Evolutionary conservation across 306 rosid genomes (phyloP).

Genomic region (Cucurbita maxima): DNA sequence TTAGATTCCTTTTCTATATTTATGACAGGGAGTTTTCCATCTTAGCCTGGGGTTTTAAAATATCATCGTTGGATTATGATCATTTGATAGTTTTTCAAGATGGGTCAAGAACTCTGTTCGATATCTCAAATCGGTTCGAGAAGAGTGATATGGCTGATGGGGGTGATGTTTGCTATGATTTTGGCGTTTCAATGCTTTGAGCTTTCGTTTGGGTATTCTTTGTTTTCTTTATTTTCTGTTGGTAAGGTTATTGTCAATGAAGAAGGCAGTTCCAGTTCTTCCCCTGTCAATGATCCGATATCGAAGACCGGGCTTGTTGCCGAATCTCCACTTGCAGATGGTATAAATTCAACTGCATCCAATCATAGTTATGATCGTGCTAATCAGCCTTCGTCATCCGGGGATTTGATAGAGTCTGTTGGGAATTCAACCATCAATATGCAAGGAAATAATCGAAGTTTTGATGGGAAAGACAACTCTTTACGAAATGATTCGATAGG

Average conservation of each 20-base stretch:
- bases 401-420: slow-evolving; percentile 12
- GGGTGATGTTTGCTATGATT: slow-evolving; percentile 35
- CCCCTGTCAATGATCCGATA: slow-evolving; percentile 14
- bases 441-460: slow-evolving; percentile 12
- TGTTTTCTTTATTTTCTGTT: slow-evolving; percentile 25
- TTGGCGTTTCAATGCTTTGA: slow-evolving; percentile 36
- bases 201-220: slow-evolving; percentile 27
- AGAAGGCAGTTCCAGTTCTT: slow-evolving; percentile 14
- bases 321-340: slow-evolving; percentile 6
- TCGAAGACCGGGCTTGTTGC: slow-evolving; percentile 10
- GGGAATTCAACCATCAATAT: slow-evolving; percentile 11
- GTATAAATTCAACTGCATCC: slow-evolving; percentile 18
- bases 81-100: slow-evolving; percentile 13
- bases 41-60: too few relatives aligned
- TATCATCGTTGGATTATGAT: too few relatives aligned
- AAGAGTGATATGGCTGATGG: slow-evolving; percentile 39
- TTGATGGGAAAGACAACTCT: too few relatives aligned
- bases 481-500: background rate
- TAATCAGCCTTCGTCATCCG: background rate
- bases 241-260: slow-evolving; percentile 11
- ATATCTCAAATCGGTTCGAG: slow-evolving; percentile 27
- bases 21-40: too few relatives aligned
- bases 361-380: background rate
- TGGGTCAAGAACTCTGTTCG: slow-evolving; percentile 37
- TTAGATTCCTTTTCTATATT: too few relatives aligned